A percentile compares a stretch with the other conserved stretches of the same genome.
Evolutionary conservation across 441 rosid species (phyloP).

Genomic region (Gossypium trilobum): DNA sequence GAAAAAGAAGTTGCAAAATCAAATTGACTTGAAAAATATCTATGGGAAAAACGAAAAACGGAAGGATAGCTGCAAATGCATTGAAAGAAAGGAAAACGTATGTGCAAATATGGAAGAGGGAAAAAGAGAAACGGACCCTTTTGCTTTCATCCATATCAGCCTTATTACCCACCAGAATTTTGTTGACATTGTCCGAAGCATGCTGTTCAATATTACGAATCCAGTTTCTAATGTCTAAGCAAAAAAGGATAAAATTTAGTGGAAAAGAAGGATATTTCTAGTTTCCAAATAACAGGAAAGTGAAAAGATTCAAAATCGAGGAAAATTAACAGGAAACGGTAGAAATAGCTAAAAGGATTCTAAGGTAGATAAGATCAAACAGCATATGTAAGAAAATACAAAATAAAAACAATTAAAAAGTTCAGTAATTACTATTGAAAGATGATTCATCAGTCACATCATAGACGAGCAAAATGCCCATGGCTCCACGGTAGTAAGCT

Average conservation of each 20-base stretch:
- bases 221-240: slow-evolving; percentile 53
- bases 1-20: not conserved
- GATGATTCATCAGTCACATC: slow-evolving; percentile 95
- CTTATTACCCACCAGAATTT: slow-evolving; percentile 56
- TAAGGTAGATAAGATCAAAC: slow-evolving; percentile 11
- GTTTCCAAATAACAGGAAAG: not conserved
- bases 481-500: slow-evolving; percentile 95
- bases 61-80: not conserved
- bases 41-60: not conserved
- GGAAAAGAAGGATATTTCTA: not conserved
- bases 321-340: not conserved
- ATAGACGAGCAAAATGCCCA: slow-evolving; percentile 92
- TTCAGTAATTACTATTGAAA: slow-evolving; percentile 63
- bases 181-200: slow-evolving; percentile 63
- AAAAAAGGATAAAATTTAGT: not conserved
- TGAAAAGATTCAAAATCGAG: not conserved
- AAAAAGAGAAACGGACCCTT: slow-evolving; percentile 33
- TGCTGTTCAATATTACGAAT: slow-evolving; percentile 62
- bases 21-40: not conserved
- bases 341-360: not conserved
- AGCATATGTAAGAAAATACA: slow-evolving; percentile 4
- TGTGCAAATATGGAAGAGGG: not conserved
- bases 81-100: not conserved
- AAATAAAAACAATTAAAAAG: slow-evolving; percentile 20
- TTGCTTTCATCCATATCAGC: slow-evolving; percentile 73